These are phyloP conservation scores for Diutina ranongensis DNA, from an alignment of 1,139 yeast species.

Conservation along the genomic window DNA sequence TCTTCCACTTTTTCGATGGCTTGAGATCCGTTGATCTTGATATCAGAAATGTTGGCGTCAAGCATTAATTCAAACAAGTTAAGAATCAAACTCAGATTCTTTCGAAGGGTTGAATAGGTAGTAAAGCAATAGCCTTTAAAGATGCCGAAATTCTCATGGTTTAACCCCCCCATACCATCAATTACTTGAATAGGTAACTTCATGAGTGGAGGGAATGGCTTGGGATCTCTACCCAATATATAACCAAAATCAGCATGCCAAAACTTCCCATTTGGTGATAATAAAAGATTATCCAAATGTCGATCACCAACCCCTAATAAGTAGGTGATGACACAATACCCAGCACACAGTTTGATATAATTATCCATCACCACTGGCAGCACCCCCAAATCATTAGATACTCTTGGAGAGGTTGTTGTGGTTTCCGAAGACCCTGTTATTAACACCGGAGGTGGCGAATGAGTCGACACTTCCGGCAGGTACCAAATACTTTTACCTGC, in stretches of 20 bases:
- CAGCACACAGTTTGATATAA: slow-evolving; percentile 92
- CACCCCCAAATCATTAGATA: slow-evolving; percentile 57
- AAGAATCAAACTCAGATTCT: slow-evolving; percentile 79
- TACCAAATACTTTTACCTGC: slow-evolving; percentile 7
- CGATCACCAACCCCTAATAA: slow-evolving; percentile 94
- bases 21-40: slow-evolving; percentile 60
- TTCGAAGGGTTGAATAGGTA: slow-evolving; percentile 80
- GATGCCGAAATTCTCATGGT: slow-evolving; percentile 71
- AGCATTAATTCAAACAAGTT: slow-evolving; percentile 91
- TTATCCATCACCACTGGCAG: slow-evolving; percentile 77
- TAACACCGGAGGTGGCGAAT: slow-evolving; percentile 12
- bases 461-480: slow-evolving; percentile 7
- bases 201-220: slow-evolving; percentile 98
- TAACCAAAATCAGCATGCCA: slow-evolving; percentile 98
- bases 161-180: slow-evolving; percentile 95
- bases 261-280: slow-evolving; percentile 64
- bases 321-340: slow-evolving; percentile 94
- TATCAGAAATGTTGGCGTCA: slow-evolving; percentile 85
- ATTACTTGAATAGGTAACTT: slow-evolving; percentile 92
- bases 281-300: slow-evolving; percentile 78
- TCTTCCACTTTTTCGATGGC: slow-evolving; percentile 87
- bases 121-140: slow-evolving; percentile 92
- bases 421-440: neutral
- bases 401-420: slow-evolving; percentile 11
- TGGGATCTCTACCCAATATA: slow-evolving; percentile 92